Conservation (phyloP, 305 asterid species). For the Fraxinus dipetala region DNA sequence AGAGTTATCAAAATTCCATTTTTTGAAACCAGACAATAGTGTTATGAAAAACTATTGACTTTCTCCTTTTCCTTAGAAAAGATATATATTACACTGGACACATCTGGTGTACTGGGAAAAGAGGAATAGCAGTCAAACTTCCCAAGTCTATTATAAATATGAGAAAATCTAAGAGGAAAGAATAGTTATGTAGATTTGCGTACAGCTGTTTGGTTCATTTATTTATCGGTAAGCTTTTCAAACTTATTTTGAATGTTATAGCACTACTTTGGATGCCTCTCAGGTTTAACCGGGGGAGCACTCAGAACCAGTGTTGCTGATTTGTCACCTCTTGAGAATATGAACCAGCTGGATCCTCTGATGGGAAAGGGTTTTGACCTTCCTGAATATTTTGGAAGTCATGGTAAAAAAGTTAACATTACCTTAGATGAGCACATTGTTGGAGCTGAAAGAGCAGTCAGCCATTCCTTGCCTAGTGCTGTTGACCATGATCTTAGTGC, state of each 20-base stretch:
- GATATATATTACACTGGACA: background rate
- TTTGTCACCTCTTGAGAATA: constrained; percentile 46
- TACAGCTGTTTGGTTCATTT: background rate
- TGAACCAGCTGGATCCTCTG: constrained; percentile 39
- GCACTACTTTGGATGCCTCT: constrained; percentile 14
- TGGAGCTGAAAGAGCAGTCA: constrained; percentile 51
- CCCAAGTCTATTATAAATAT: constrained; percentile 1
- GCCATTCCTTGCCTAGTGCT: constrained; percentile 57
- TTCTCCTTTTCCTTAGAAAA: background rate
- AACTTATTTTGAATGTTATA: constrained; percentile 13
- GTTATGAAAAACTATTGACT: background rate
- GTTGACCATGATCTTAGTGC: constrained; percentile 49
- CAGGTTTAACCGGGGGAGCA: constrained; percentile 51
- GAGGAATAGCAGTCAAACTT: constrained; percentile 17
- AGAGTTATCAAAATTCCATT: background rate
- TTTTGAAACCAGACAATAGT: background rate
- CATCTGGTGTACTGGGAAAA: background rate
- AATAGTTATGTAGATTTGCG: constrained; percentile 6
- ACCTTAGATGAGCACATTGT: constrained; percentile 41
- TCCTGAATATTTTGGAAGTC: constrained; percentile 46
- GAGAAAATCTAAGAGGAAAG: background rate
- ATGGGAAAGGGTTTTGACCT: constrained; percentile 46
- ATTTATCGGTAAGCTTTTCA: background rate
- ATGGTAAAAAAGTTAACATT: constrained; percentile 44
- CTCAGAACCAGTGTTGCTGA: constrained; percentile 38